A percentile compares a stretch with the other conserved stretches of the same genome.
Evolutionary conservation across 2,329 filamentous ascomycete genomes (phyloP).

Genomic region (Pezicula neosporulosa): DNA sequence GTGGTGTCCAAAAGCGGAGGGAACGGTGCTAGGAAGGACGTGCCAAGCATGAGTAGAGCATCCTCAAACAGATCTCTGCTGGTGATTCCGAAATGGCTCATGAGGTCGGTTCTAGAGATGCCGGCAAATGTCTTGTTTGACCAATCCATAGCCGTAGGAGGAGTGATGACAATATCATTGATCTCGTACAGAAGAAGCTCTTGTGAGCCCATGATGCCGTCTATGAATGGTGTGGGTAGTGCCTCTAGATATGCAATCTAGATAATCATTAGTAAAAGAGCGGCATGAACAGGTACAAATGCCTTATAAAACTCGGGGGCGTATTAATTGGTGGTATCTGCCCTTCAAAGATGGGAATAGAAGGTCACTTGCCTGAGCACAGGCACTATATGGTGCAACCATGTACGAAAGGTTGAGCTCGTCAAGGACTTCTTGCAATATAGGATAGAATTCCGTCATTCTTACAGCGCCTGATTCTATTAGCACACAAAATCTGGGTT

Average conservation of each 20-base stretch:
- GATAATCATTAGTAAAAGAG: conserved; percentile 13
- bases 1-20: conserved; percentile 66
- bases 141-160: conserved; percentile 62
- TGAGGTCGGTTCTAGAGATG: conserved; percentile 64
- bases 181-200: conserved; percentile 85
- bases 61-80: conserved; percentile 74
- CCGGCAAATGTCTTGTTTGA: conserved; percentile 60
- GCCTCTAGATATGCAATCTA: conserved; percentile 78
- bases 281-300: too few relatives aligned
- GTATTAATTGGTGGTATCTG: neutral
- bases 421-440: conserved; percentile 72
- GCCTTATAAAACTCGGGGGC: too few relatives aligned
- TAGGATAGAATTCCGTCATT: conserved; percentile 69
- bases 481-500: conserved; percentile 17
- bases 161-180: conserved; percentile 69
- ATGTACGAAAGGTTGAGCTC: conserved; percentile 69
- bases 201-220: conserved; percentile 78
- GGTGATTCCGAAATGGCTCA: conserved; percentile 62
- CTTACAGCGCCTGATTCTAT: conserved; percentile 60
- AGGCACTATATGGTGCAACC: conserved; percentile 83
- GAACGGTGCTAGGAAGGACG: conserved; percentile 73
- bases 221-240: conserved; percentile 62
- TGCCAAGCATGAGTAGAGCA: conserved; percentile 78
- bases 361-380: conserved; percentile 67
- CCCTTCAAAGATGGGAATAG: neutral